A percentile compares a stretch with the other conserved stretches of the same genome.
phyloP scores from a whole-genome alignment of 352 stramenopile genomes.

The Globisporangium rhizosaccharum region DNA sequence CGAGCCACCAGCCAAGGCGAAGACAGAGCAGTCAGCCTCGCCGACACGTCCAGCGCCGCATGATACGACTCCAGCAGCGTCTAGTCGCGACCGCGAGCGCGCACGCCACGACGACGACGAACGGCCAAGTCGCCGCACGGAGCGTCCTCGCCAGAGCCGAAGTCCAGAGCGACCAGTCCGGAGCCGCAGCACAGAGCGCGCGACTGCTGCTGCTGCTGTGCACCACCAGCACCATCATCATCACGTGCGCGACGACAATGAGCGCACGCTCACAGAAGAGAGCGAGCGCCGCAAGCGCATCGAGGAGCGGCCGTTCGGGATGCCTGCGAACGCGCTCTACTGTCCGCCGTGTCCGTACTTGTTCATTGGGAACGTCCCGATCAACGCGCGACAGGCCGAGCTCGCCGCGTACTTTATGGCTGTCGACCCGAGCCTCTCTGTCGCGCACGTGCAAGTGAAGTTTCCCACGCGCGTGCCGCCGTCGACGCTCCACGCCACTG shows the following conservation, averaged over 20 bases:
- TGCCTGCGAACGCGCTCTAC: constrained; percentile 10
- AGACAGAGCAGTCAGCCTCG: neutral
- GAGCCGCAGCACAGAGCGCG: neutral
- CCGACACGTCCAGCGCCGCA: too few relatives aligned
- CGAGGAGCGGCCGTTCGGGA: neutral
- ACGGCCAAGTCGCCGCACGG: too few relatives aligned
- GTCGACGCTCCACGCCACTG: constrained; percentile 4
- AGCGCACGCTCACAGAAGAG: neutral
- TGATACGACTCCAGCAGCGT: too few relatives aligned
- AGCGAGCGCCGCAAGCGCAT: neutral
- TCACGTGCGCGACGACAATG: neutral
- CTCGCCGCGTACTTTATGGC: constrained; percentile 47
- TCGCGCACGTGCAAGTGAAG: constrained; percentile 55
- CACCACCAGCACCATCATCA: neutral
- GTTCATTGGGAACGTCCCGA: constrained; percentile 63
- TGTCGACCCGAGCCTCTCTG: constrained; percentile 42
- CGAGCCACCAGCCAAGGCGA: neutral
- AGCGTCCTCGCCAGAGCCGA: too few relatives aligned
- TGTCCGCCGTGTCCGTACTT: constrained; percentile 67
- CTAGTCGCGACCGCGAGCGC: too few relatives aligned
- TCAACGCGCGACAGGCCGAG: constrained; percentile 27
- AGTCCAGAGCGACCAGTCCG: too few relatives aligned
- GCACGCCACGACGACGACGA: too few relatives aligned
- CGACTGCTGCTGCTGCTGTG: too few relatives aligned
- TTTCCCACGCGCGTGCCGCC: constrained; percentile 12